A percentile compares a stretch with the other conserved stretches of the same genome.
Conservation (phyloP, 768 basidiomycete species). For the Mycena sanguinolenta region DNA sequence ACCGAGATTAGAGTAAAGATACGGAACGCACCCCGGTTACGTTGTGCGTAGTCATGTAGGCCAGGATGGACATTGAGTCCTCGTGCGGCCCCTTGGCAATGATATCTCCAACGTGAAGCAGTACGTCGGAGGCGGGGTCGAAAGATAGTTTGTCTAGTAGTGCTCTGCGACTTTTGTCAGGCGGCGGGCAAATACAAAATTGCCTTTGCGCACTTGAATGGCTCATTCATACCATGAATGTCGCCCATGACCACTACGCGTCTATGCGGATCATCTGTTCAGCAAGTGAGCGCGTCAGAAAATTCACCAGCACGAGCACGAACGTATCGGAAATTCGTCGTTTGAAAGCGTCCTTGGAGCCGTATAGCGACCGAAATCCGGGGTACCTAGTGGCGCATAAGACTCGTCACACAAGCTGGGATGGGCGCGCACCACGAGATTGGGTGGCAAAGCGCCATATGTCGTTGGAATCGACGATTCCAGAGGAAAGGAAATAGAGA, state of each 20-base stretch:
- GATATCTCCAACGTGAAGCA: conserved; percentile 90
- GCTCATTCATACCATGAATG: conserved; percentile 84
- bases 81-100: conserved; percentile 74
- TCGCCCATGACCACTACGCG: conserved; percentile 89
- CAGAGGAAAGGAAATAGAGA: conserved; percentile 57
- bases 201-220: conserved; percentile 67
- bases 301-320: conserved; percentile 8
- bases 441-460: conserved; percentile 25
- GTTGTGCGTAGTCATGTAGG: conserved; percentile 72
- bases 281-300: background rate
- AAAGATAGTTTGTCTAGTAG: conserved; percentile 76
- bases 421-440: conserved; percentile 28
- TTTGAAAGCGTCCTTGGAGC: conserved; percentile 56
- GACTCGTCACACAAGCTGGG: conserved; percentile 4
- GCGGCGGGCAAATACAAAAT: background rate
- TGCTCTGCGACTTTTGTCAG: conserved; percentile 55
- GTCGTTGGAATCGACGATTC: conserved; percentile 42
- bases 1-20: background rate
- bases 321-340: conserved; percentile 70
- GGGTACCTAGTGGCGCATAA: conserved; percentile 49
- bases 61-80: conserved; percentile 73
- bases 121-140: conserved; percentile 68
- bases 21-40: conserved; percentile 77
- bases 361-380: conserved; percentile 68
- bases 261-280: conserved; percentile 60